Base-by-base conservation (phyloP, 306 rosid species). In the Styphnolobium japonicum region DNA sequence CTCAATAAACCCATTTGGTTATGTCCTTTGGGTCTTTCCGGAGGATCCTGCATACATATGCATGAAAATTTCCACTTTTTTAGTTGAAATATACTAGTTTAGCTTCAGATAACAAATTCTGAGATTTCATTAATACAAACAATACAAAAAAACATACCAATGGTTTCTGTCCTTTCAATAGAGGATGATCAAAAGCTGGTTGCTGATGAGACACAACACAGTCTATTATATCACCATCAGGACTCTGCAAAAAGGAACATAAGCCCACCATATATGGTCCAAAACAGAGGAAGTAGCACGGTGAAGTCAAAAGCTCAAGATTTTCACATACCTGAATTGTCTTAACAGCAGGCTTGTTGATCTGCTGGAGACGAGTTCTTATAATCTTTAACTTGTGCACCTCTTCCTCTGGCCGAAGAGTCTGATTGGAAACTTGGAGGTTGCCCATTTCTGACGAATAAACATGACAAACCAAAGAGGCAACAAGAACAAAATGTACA, bases 141-240 rank as follows among this genome's bases (percentile, higher is more conserved):
- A 15, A 52, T 1, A 0, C 25, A 15, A 10, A 1, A 23, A 25
- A 7, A 6, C 3, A 23, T 86, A 92, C 97, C 94, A 93, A 58
- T 85, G 97, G 98, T 83, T 86, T 87, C 52, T 87, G 87, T 7
- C 89, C 98, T 77, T 81, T 86, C 23, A 91, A 78, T 2, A 58
- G 81, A 65, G 98, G 98, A 83, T 93, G 97, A 77, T 93, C 98
- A 81, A 93, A 93, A 67, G 98, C 97, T 43, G 90, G 94, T 75
- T 93, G 98, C 16, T 60, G 80, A 68, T 91, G 93, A 82, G 91
- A 83, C 18, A 27, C 31, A 62, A 93, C 97, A 74, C 98, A 93
- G 76, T 93, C 98, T 63, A 93, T 89, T 31, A 87, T 43, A 82
- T 93, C 98, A n/a, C 98, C 98, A 27, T 91, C 98, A 46, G 96